phyloP scores from a whole-genome alignment of 176 grass and related monocot species.

The Musa itinerans region DNA sequence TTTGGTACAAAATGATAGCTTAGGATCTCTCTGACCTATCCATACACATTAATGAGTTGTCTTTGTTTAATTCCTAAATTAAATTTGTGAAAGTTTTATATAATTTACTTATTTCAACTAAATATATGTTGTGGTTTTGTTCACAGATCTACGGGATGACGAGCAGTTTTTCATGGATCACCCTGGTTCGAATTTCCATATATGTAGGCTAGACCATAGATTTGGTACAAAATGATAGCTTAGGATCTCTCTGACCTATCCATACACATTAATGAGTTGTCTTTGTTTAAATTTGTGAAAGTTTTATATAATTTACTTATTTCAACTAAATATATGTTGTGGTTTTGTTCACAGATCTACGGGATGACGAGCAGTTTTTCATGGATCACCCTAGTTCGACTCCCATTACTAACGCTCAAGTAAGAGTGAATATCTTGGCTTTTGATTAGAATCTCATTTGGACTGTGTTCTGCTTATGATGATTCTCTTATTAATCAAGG shows the following conservation, averaged over 20 bases:
- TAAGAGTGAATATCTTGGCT: not conserved
- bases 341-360: no score
- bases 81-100: not conserved
- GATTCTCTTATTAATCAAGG: slow-evolving; percentile 32
- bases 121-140: no score
- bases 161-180: slow-evolving; percentile 41
- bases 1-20: not conserved
- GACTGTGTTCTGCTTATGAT: not conserved
- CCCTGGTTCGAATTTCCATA: slow-evolving; percentile 19
- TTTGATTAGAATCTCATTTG: not conserved
- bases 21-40: not conserved
- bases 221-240: not conserved
- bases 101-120: no score
- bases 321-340: no score
- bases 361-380: slow-evolving; percentile 35
- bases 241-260: not conserved
- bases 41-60: not conserved
- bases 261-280: not conserved
- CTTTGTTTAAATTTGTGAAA: slow-evolving; percentile 7
- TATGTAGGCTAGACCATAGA: not conserved
- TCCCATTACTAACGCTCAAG: slow-evolving; percentile 39
- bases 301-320: not conserved
- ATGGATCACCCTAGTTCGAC: slow-evolving; percentile 39
- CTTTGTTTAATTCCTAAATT: slow-evolving; percentile 10
- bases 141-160: slow-evolving; percentile 2